A percentile compares a stretch with the other conserved stretches of the same genome.
These are phyloP conservation scores for Metschnikowia drakensbergensis DNA, from an alignment of 805 yeast species.

Conservation along the genomic window DNA sequence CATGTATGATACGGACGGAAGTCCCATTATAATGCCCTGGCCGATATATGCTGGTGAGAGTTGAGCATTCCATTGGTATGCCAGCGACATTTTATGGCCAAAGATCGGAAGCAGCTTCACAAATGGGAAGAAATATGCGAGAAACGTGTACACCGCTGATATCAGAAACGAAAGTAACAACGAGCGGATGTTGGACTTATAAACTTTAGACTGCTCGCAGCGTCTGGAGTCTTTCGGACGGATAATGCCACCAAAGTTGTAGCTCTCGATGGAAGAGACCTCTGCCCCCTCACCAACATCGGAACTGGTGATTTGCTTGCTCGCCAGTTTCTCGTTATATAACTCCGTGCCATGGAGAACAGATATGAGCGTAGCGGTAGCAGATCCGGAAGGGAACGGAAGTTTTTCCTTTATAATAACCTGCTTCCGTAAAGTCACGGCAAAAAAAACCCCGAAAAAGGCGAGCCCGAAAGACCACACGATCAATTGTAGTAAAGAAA, in stretches of 20 bases:
- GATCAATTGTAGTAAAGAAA: conserved; percentile 51
- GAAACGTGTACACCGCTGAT: conserved; percentile 69
- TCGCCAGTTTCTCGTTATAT: conserved; percentile 28
- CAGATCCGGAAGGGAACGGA: conserved; percentile 92
- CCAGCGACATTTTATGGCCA: conserved; percentile 57
- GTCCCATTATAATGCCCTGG: conserved; percentile 96
- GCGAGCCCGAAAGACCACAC: conserved; percentile 87
- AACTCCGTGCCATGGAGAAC: conserved; percentile 75
- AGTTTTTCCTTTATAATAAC: conserved; percentile 84
- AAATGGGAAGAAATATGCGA: conserved; percentile 70
- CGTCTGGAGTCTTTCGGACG: conserved; percentile 15
- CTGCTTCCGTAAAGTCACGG: conserved; percentile 81
- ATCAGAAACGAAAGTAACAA: conserved; percentile 57
- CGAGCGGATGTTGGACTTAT: conserved; percentile 56
- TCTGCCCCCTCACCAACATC: neutral
- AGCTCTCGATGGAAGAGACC: conserved; percentile 6
- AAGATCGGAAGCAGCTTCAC: conserved; percentile 70
- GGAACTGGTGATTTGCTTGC: neutral
- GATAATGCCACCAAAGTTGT: conserved; percentile 16
- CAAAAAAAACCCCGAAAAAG: conserved; percentile 93
- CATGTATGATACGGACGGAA: conserved; percentile 89
- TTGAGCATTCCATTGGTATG: conserved; percentile 82
- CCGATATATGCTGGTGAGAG: conserved; percentile 98
- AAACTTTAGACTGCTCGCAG: conserved; percentile 22
- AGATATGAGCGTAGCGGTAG: conserved; percentile 89